phyloP scores from a whole-genome alignment of 371 early-diverging fungal genomes.

The Mortierella sp. region DNA sequence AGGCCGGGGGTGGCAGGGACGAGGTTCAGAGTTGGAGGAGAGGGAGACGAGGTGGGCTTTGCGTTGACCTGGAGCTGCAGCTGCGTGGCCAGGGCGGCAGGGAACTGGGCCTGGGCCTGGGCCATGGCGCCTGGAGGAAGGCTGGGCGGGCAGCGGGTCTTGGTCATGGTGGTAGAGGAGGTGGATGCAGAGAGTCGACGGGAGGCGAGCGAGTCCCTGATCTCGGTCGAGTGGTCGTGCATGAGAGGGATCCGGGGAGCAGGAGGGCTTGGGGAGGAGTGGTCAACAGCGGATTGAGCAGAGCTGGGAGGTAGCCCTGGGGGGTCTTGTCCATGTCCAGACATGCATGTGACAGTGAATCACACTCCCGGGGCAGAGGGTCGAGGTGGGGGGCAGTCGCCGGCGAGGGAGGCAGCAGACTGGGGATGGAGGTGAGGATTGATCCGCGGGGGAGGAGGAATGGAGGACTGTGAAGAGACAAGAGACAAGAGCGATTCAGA shows the following conservation, averaged over 20 bases:
- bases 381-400: no score
- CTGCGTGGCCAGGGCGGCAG: constrained; percentile 16
- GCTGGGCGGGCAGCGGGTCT: constrained; percentile 16
- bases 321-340: constrained; percentile 52
- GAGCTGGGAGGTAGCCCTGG: constrained; percentile 40
- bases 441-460: no score
- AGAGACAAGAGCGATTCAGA: no score
- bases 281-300: constrained; percentile 8
- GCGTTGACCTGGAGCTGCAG: constrained; percentile 46
- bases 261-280: constrained; percentile 2
- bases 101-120: constrained; percentile 36
- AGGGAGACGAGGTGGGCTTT: constrained; percentile 26
- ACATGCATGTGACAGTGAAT: constrained; percentile 49
- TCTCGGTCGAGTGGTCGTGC: constrained; percentile 1
- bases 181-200: constrained; percentile 13
- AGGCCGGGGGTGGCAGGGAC: constrained; percentile 49
- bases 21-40: constrained; percentile 44
- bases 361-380: no score
- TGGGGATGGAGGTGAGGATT: no score
- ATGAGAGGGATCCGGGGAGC: no score
- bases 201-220: constrained; percentile 18
- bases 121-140: constrained; percentile 33
- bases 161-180: constrained; percentile 1
- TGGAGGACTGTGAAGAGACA: no score
- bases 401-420: no score